Conservation (phyloP, 2,329 filamentous ascomycete genomes). For the Hypoxylon sp. region DNA sequence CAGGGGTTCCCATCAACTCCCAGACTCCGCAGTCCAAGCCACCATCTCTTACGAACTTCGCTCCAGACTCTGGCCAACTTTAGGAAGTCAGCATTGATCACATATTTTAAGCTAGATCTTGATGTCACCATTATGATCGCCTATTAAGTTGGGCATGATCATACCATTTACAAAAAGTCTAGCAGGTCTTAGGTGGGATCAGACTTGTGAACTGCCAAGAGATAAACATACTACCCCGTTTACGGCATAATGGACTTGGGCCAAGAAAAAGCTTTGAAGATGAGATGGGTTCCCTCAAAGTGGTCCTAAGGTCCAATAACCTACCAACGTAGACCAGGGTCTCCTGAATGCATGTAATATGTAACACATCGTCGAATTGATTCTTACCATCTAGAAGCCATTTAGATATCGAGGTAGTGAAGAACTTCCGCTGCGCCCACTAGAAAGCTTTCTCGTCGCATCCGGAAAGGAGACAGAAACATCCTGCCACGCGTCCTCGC, state of each 20-base stretch:
- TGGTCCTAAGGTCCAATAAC: conserved; percentile 12
- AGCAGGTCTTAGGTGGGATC: conserved; percentile 4
- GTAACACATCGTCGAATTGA: conserved; percentile 13
- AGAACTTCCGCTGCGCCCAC: background rate
- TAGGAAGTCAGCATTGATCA: conserved; percentile 7
- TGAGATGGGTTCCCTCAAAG: conserved; percentile 5
- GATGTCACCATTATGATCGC: conserved; percentile 43
- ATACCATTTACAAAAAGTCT: conserved; percentile 6
- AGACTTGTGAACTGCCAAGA: conserved; percentile 9
- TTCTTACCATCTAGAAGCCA: conserved; percentile 10
- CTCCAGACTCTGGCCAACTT: conserved; percentile 40
- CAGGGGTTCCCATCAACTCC: conserved; percentile 40
- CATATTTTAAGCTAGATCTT: conserved; percentile 34
- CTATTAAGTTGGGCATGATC: conserved; percentile 29
- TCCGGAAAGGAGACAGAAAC: conserved; percentile 17
- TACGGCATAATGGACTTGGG: conserved; percentile 27
- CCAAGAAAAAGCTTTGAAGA: conserved; percentile 23
- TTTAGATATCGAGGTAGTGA: background rate
- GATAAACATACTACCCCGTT: conserved; percentile 12
- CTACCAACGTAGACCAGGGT: background rate
- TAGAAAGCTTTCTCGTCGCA: conserved; percentile 11
- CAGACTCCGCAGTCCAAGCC: conserved; percentile 32
- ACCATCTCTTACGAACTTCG: conserved; percentile 45
- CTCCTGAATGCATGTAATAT: background rate
- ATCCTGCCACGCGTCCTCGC: conserved; percentile 34